Evolutionary conservation across 2,329 filamentous ascomycete genomes (phyloP).

Genomic region (Penicillium sp.): DNA sequence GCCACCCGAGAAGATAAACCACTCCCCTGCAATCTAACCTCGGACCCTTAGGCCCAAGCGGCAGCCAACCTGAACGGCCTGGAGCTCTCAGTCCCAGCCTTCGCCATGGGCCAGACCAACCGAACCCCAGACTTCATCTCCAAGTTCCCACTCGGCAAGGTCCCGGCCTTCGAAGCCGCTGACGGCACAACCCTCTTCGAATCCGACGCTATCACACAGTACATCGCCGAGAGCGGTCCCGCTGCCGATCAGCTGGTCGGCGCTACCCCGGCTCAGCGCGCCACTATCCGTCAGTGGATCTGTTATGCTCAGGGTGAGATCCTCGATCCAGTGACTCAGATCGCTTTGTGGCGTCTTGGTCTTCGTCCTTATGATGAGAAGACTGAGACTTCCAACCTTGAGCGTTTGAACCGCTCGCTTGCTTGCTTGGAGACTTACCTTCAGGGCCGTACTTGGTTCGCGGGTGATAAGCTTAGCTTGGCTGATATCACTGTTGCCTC

Average conservation of each 20-base stretch:
- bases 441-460: conserved; percentile 24
- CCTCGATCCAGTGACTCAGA: conserved; percentile 15
- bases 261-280: conserved; percentile 41
- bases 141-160: conserved; percentile 57
- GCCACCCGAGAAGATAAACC: not conserved
- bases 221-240: conserved; percentile 50
- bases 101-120: conserved; percentile 47
- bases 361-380: conserved; percentile 21
- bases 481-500: conserved; percentile 30
- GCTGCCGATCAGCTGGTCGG: conserved; percentile 50
- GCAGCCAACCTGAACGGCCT: conserved; percentile 40
- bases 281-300: conserved; percentile 51
- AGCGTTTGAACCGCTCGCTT: conserved; percentile 22
- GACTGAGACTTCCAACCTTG: conserved; percentile 18
- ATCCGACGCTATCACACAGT: conserved; percentile 50
- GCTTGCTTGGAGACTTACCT: conserved; percentile 23
- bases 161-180: conserved; percentile 51
- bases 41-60: conserved; percentile 26
- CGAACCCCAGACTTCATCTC: conserved; percentile 47
- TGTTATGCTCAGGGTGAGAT: conserved; percentile 41
- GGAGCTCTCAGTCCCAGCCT: conserved; percentile 34
- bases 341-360: conserved; percentile 25
- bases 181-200: conserved; percentile 52
- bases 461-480: conserved; percentile 24
- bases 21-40: not conserved